A percentile compares a stretch with the other conserved stretches of the same genome.
Conservation (phyloP, 2,329 filamentous ascomycete species). For the Botrytis tulipae region DNA sequence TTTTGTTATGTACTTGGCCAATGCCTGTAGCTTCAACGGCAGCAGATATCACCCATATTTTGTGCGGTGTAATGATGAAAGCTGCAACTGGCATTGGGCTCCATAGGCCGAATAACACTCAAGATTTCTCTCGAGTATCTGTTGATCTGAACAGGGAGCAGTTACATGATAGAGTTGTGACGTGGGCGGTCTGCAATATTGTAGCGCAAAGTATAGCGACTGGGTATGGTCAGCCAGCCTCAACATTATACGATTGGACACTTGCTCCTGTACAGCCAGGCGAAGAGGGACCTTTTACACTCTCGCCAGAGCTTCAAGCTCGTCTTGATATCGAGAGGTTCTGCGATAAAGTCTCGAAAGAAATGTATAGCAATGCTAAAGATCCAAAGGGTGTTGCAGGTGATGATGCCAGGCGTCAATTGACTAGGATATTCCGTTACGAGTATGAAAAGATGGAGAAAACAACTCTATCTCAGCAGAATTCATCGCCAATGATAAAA, state of each 20-base stretch:
- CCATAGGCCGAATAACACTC: constrained; percentile 76
- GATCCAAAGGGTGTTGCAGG: constrained; percentile 68
- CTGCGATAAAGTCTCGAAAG: constrained; percentile 73
- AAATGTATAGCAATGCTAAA: constrained; percentile 75
- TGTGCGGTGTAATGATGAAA: constrained; percentile 84
- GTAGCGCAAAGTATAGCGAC: constrained; percentile 81
- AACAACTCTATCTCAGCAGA: constrained; percentile 54
- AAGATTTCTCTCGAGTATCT: constrained; percentile 76
- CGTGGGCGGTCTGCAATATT: constrained; percentile 84
- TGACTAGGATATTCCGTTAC: constrained; percentile 64
- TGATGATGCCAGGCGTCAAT: constrained; percentile 64
- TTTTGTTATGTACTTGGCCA: constrained; percentile 78
- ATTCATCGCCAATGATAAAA: constrained; percentile 56
- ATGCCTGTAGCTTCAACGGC: constrained; percentile 78
- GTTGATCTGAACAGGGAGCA: constrained; percentile 76
- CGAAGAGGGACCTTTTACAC: constrained; percentile 57
- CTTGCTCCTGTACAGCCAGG: constrained; percentile 56
- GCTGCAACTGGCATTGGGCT: constrained; percentile 80
- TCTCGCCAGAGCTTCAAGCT: constrained; percentile 63
- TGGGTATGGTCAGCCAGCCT: constrained; percentile 78
- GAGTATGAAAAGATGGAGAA: constrained; percentile 64
- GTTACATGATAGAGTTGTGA: constrained; percentile 73
- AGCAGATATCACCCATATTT: constrained; percentile 73
- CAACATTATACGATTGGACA: constrained; percentile 74
- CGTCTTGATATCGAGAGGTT: constrained; percentile 71